Base-by-base conservation (phyloP, 2,329 filamentous ascomycete species). In the Fusarium lateritium region DNA sequence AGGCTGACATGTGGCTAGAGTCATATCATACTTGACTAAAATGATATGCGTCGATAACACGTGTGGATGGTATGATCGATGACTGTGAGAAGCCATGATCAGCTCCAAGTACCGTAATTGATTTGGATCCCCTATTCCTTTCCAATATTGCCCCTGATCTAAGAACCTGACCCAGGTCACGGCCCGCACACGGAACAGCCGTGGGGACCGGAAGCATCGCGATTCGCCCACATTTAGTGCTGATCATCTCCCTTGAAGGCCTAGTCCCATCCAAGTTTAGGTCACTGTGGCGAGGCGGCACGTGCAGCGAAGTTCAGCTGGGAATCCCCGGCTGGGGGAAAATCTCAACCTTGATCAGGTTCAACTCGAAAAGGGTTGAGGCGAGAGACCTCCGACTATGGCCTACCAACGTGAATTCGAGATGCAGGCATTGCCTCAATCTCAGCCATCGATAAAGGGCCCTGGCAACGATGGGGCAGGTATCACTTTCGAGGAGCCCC, bases 321-420 rank as follows among this genome's bases (percentile, higher is more conserved):
- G 15, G 42, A 22, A n/a, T 44, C 42, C 15, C n/a, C 14, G 26
- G 15, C 59, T 36, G 34, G 62, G 62, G 42, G 54, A 39, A 59
- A 65, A 43, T 43, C 56, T 49, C 40, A 45, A 28, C 26, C 36
- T 45, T 19, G 50, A 58, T 38, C 52, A 42, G 38, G 39, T 33
- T 39, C 21, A 45, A 21, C 53, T 43, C 28, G 10, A 31, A 38
- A 21, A 15, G 34, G 39, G 51, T 36, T 34, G 53, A 33, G 26
- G 53, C 21, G 19, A 21, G 10, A 28, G 55, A 33, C 5, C 28
- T 11, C 38, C 19, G 38, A 40, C 39, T 67, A 83, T 69, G 67
- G 55, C 60, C n/a, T 69, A 70, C 47, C 63, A 65, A 13, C 55
- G 58, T n/a, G 67, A 65, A 34, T 45, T 69, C 24, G 63, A 71